Evolutionary conservation across 768 basidiomycete species (phyloP).

Genomic region (Grammothele lineata): DNA sequence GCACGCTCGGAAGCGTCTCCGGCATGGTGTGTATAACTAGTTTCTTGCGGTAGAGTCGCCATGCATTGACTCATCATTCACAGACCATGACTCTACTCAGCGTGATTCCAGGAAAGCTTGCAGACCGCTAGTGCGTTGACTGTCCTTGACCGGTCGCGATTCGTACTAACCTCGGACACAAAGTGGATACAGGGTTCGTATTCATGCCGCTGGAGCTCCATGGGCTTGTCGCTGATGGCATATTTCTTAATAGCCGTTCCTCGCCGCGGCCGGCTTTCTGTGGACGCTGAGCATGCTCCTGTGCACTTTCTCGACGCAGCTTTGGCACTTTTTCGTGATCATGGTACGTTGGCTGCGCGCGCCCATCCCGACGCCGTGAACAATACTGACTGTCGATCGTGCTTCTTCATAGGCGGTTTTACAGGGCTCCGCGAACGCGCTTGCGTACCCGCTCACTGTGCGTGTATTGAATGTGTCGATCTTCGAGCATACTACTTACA

Average conservation of each 20-base stretch:
- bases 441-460: conserved; percentile 19
- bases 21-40: conserved; percentile 21
- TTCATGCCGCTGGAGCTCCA: too few relatives aligned
- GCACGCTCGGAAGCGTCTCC: conserved; percentile 18
- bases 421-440: conserved; percentile 15
- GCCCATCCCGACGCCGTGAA: background rate
- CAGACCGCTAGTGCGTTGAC: conserved; percentile 19
- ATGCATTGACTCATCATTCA: too few relatives aligned
- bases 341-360: conserved; percentile 6
- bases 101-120: conserved; percentile 19
- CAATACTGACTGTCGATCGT: too few relatives aligned
- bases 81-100: conserved; percentile 21
- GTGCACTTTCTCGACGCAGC: conserved; percentile 17
- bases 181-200: too few relatives aligned
- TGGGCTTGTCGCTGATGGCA: too few relatives aligned
- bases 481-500: too few relatives aligned
- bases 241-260: conserved; percentile 15
- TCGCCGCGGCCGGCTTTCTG: conserved; percentile 16
- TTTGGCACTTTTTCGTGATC: conserved; percentile 22
- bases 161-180: too few relatives aligned
- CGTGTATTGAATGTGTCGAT: too few relatives aligned
- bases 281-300: conserved; percentile 23
- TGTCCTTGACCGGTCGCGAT: too few relatives aligned
- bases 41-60: too few relatives aligned
- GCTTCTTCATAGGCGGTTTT: conserved; percentile 12